Evolutionary conservation across 306 rosid species (phyloP).

Genomic region (Cucurbita pepo): DNA sequence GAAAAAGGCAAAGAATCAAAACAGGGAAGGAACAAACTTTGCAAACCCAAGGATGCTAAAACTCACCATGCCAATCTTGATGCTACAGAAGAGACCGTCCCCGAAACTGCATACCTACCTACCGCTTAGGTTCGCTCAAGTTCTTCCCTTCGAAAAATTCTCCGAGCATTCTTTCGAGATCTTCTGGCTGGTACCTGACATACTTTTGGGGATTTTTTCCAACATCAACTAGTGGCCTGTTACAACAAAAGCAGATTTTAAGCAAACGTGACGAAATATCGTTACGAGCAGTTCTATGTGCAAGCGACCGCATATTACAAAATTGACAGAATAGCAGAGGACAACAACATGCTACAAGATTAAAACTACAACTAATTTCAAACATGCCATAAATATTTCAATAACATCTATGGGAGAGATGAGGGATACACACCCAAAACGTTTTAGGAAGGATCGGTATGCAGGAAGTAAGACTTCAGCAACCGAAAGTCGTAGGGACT

Average conservation of each 20-base stretch:
- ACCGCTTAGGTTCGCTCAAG: slow-evolving; percentile 51
- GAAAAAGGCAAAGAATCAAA: background rate
- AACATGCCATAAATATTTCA: background rate
- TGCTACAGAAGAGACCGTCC: background rate
- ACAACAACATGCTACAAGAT: too few relatives aligned
- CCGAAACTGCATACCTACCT: slow-evolving; percentile 3
- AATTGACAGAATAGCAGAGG: background rate
- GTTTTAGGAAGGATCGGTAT: slow-evolving; percentile 72
- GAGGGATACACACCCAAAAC: slow-evolving; percentile 52
- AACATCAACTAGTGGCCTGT: slow-evolving; percentile 69
- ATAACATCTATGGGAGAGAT: background rate
- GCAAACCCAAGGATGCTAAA: background rate
- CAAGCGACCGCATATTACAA: background rate
- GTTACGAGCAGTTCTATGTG: background rate
- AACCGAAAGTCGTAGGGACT: slow-evolving; percentile 85
- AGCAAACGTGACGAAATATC: background rate
- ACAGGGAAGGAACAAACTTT: too few relatives aligned
- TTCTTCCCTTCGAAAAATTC: slow-evolving; percentile 93
- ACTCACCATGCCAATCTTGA: background rate
- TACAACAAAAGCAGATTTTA: background rate
- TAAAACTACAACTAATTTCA: background rate
- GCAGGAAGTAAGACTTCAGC: slow-evolving; percentile 93
- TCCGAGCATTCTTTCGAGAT: slow-evolving; percentile 83
- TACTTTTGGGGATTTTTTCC: slow-evolving; percentile 86
- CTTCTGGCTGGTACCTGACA: slow-evolving; percentile 64